Conservation (phyloP, 2,329 filamentous ascomycete genomes). For the Xylaria digitata region DNA sequence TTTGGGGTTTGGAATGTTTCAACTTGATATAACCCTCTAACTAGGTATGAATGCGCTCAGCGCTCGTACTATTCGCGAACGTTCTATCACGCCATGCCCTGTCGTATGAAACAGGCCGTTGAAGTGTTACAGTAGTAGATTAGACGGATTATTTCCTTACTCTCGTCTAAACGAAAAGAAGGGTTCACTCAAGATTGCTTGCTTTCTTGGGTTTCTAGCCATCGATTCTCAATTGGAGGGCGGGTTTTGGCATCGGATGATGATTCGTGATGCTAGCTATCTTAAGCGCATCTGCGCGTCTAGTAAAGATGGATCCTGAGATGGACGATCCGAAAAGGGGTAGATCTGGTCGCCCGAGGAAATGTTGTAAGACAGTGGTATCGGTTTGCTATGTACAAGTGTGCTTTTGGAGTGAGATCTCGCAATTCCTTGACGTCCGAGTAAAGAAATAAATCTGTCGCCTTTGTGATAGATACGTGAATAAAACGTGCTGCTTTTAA, state of each 20-base stretch:
- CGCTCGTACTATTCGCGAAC: neutral
- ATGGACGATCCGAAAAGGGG: slow-evolving; percentile 24
- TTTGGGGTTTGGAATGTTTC: too few species aligned
- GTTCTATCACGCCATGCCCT: neutral
- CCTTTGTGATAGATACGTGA: slow-evolving; percentile 30
- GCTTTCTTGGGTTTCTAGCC: neutral
- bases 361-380: slow-evolving; percentile 40
- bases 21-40: neutral
- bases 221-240: slow-evolving; percentile 3
- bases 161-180: neutral
- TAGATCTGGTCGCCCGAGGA: slow-evolving; percentile 34
- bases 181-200: neutral
- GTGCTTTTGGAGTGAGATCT: slow-evolving; percentile 30
- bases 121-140: neutral
- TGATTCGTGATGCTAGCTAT: slow-evolving; percentile 27
- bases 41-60: neutral
- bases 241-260: slow-evolving; percentile 14
- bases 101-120: neutral
- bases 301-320: slow-evolving; percentile 29
- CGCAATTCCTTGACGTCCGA: slow-evolving; percentile 33
- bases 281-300: slow-evolving; percentile 27
- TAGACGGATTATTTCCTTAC: neutral
- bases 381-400: slow-evolving; percentile 49
- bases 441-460: slow-evolving; percentile 36
- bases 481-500: slow-evolving; percentile 36